A percentile compares a stretch with the other conserved stretches of the same genome.
These are phyloP conservation scores for Pulicaria dysenterica DNA, from an alignment of 129 eudicot species.

Conservation along the genomic window DNA sequence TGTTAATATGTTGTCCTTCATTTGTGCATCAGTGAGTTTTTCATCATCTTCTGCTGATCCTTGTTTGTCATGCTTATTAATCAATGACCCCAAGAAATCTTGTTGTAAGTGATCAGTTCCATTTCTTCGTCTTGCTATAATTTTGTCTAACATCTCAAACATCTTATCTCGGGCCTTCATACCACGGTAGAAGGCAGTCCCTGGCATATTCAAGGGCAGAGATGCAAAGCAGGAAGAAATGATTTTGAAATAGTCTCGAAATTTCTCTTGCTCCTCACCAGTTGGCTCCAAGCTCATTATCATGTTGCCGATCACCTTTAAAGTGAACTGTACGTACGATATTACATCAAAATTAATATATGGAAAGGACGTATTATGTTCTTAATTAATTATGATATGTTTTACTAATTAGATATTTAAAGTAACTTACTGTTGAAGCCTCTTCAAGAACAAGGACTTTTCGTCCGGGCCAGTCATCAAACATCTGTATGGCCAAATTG, in stretches of 20 bases:
- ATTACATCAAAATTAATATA: neutral
- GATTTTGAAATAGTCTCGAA: conserved; percentile 64
- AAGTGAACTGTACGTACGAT: conserved; percentile 57
- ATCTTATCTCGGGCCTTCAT: conserved; percentile 79
- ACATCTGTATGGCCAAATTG: conserved; percentile 55
- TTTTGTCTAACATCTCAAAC: conserved; percentile 66
- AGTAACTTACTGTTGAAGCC: conserved; percentile 59
- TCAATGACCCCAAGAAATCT: conserved; percentile 66
- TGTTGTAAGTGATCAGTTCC: conserved; percentile 52
- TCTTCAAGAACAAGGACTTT: conserved; percentile 74
- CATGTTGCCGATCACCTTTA: conserved; percentile 81
- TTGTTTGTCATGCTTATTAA: conserved; percentile 54
- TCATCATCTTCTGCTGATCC: conserved; percentile 53
- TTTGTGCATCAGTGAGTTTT: conserved; percentile 66
- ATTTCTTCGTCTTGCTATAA: conserved; percentile 54
- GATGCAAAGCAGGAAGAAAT: conserved; percentile 74
- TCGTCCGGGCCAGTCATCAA: conserved; percentile 57
- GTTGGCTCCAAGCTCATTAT: conserved; percentile 86
- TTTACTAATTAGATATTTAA: no score
- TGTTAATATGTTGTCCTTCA: conserved; percentile 82
- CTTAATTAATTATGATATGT: neutral
- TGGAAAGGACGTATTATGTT: neutral
- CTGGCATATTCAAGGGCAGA: conserved; percentile 72
- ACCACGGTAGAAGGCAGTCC: conserved; percentile 76
- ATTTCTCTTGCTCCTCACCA: conserved; percentile 76